These are phyloP conservation scores for Harringtonia aguacate DNA, from an alignment of 2,329 filamentous ascomycete genomes.

Conservation along the genomic window DNA sequence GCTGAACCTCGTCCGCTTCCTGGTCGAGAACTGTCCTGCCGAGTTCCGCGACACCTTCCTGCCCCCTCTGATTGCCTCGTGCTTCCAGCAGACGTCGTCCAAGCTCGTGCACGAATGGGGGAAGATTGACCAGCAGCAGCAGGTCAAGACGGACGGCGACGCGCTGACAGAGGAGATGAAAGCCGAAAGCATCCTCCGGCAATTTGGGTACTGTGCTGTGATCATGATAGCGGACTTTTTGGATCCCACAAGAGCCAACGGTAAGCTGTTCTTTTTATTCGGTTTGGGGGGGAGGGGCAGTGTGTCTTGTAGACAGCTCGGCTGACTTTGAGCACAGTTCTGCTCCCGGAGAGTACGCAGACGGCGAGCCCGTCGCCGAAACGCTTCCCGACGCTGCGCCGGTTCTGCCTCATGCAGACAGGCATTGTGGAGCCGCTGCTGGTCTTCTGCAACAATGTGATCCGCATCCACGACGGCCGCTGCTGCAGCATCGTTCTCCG, in stretches of 20 bases:
- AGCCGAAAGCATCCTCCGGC: constrained; percentile 85
- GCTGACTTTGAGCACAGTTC: constrained; percentile 16
- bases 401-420: constrained; percentile 71
- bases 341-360: constrained; percentile 18
- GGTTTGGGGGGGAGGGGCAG: too few species aligned
- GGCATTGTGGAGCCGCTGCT: constrained; percentile 79
- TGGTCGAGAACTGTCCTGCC: constrained; percentile 87
- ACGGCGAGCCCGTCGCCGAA: constrained; percentile 12
- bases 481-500: constrained; percentile 79
- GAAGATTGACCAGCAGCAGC: constrained; percentile 54
- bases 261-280: constrained; percentile 31
- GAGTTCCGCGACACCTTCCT: constrained; percentile 69
- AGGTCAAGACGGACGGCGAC: constrained; percentile 55
- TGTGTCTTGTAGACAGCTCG: too few species aligned
- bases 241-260: constrained; percentile 55
- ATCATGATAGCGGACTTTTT: constrained; percentile 85
- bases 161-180: constrained; percentile 96
- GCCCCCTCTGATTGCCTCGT: constrained; percentile 68
- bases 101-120: constrained; percentile 88
- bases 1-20: constrained; percentile 73
- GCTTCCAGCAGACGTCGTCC: constrained; percentile 76
- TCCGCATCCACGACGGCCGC: constrained; percentile 80
- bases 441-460: constrained; percentile 81
- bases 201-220: constrained; percentile 85
- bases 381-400: constrained; percentile 53